These are phyloP conservation scores for Eruca vesicaria DNA, from an alignment of 441 rosid species.

Conservation along the genomic window DNA sequence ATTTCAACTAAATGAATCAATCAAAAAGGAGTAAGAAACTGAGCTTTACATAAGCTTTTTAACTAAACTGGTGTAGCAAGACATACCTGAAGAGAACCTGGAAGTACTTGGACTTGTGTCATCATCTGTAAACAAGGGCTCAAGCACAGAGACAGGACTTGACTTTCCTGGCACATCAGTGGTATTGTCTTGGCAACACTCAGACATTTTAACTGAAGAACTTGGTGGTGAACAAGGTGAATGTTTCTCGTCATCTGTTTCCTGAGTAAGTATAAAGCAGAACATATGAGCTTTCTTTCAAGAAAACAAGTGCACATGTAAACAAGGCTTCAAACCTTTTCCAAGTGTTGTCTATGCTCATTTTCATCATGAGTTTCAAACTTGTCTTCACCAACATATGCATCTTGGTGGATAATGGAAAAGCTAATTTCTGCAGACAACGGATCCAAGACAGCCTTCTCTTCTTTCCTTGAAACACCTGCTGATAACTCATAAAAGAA, in stretches of 20 bases:
- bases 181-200: constrained; percentile 45
- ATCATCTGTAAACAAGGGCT: constrained; percentile 69
- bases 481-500: constrained; percentile 19
- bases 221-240: constrained; percentile 50
- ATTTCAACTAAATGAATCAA: constrained; percentile 46
- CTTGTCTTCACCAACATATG: constrained; percentile 21
- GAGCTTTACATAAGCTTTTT: background rate
- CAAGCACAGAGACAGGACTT: constrained; percentile 95
- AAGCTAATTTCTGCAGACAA: constrained; percentile 35
- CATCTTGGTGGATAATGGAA: constrained; percentile 29
- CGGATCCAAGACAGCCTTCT: constrained; percentile 30
- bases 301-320: background rate
- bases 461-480: constrained; percentile 42
- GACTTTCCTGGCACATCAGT: constrained; percentile 52
- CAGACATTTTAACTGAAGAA: constrained; percentile 45
- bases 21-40: constrained; percentile 31
- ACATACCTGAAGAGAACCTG: constrained; percentile 57
- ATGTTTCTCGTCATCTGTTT: constrained; percentile 34
- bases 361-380: constrained; percentile 10
- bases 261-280: constrained; percentile 45
- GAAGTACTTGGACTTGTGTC: constrained; percentile 68
- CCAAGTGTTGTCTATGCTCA: constrained; percentile 24
- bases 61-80: background rate
- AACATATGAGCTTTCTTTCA: constrained; percentile 7
- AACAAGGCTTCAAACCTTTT: constrained; percentile 40